Base-by-base conservation (phyloP, 352 stramenopile species). In the Pythium oligandrum region DNA sequence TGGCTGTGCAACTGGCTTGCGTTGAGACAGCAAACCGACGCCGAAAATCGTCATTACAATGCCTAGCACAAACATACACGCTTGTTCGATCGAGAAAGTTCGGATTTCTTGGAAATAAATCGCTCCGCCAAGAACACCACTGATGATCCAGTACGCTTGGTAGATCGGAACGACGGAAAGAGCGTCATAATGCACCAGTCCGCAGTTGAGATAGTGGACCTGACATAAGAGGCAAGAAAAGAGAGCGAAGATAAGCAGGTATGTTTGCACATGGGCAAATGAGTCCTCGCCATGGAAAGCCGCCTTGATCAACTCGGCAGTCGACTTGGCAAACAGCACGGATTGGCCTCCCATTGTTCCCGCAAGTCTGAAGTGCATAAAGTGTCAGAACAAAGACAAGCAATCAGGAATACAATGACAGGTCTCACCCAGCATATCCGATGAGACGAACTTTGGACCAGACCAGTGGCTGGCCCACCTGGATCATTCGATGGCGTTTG, bases 91-190 rank as follows among this genome's bases (percentile, higher is more conserved):
- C 3, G 80, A 85, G 51, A 96, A 90, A 4, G 71, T 70, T 34
- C 78, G 77, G 51, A 90, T 90, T 59, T 97, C 90, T 49, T 96
- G 75, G 62, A 97, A 97, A 68, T 96, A 97, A 33, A 97, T 83
- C 33, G 88, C 75, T 1, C 89, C 90, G 8, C 90, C 89, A 0
- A 96, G 68, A 34, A 97, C 83, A 7, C 84, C 83, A 17, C 72
- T 93, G 53, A 96, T 86, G 56, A 96, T 95, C 75, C 85, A 96
- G 55, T 96, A 97, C 4, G 74, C 78, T 59, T 95, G 85, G 55
- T 93, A 93, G 10, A 95, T 79, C 0, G 86, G 86, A 26, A 95
- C 82, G 36, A 95, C 74, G 6, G 78, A 86, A 0, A 95, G 68
- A 39, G 86, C 86, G 55, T 95, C 85, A 53, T 86, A 95, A 49